Evolutionary conservation across 2,329 filamentous ascomycete species (phyloP).

Genomic region (Fusarium verticillioides): DNA sequence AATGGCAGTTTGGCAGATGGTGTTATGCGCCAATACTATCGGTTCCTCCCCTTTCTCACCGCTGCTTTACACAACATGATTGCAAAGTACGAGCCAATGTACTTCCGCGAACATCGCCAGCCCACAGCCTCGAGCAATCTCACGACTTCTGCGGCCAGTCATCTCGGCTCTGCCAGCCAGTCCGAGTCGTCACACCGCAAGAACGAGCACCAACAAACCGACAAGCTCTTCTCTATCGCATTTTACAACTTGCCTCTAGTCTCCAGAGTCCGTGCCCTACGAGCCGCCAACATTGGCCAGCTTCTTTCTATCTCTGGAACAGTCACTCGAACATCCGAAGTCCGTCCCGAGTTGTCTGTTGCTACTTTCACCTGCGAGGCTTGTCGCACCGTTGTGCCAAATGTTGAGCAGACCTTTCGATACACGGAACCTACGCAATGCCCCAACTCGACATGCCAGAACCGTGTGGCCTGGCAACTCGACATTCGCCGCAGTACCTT

Average conservation of each 20-base stretch:
- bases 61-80: conserved; percentile 92
- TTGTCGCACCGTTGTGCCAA: conserved; percentile 85
- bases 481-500: conserved; percentile 98
- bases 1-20: conserved; percentile 86
- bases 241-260: conserved; percentile 94
- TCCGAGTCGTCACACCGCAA: conserved; percentile 79
- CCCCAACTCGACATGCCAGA: conserved; percentile 86
- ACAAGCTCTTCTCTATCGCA: conserved; percentile 92
- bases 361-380: conserved; percentile 93
- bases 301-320: conserved; percentile 96
- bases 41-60: conserved; percentile 91
- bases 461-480: conserved; percentile 93
- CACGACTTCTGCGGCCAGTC: conserved; percentile 74
- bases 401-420: conserved; percentile 96
- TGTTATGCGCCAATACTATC: conserved; percentile 91
- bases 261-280: conserved; percentile 84
- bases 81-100: conserved; percentile 91
- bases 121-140: conserved; percentile 79
- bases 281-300: conserved; percentile 90
- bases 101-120: conserved; percentile 92
- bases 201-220: conserved; percentile 93
- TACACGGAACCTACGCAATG: conserved; percentile 98
- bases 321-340: conserved; percentile 95
- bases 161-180: conserved; percentile 70
- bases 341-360: conserved; percentile 90